These are phyloP conservation scores for Cutaneotrichosporon curvatum DNA, from an alignment of 1,284 basidiomycete genomes.

Conservation along the genomic window DNA sequence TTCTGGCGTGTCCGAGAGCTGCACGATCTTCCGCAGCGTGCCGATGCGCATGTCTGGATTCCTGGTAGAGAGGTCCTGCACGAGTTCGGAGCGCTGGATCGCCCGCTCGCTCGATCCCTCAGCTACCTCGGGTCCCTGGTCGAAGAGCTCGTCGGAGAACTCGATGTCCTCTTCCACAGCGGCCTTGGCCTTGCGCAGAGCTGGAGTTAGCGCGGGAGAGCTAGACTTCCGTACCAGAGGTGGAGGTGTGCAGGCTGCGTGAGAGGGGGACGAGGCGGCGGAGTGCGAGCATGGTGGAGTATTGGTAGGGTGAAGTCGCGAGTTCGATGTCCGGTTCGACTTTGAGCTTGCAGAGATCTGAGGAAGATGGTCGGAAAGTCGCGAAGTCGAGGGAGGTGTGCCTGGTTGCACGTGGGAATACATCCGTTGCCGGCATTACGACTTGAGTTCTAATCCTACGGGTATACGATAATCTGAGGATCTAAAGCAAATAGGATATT, in stretches of 20 bases:
- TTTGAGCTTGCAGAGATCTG: neutral
- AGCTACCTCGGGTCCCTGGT: neutral
- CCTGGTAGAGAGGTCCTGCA: neutral
- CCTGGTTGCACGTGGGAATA: too few relatives aligned
- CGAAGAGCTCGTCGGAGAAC: constrained; percentile 13
- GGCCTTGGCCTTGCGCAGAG: constrained; percentile 10
- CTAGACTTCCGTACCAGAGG: constrained; percentile 2
- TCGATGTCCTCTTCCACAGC: constrained; percentile 5
- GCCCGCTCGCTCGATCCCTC: constrained; percentile 5
- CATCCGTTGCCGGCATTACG: too few relatives aligned
- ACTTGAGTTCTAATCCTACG: too few relatives aligned
- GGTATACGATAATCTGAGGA: too few relatives aligned
- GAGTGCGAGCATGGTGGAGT: constrained; percentile 18
- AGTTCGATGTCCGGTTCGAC: constrained; percentile 2
- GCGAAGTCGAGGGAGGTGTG: too few relatives aligned
- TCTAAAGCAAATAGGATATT: too few relatives aligned
- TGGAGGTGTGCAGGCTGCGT: constrained; percentile 12
- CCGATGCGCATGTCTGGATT: neutral
- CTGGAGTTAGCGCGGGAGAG: neutral
- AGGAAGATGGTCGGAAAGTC: too few relatives aligned
- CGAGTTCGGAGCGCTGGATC: constrained; percentile 2
- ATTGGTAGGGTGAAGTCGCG: too few relatives aligned
- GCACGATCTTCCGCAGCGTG: constrained; percentile 17
- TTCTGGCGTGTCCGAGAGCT: constrained; percentile 12
- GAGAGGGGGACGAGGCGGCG: constrained; percentile 10